These are phyloP conservation scores for sunflower (Helianthus annuus) DNA, from an alignment of 129 eudicot genomes.

Conservation along the genomic window DNA sequence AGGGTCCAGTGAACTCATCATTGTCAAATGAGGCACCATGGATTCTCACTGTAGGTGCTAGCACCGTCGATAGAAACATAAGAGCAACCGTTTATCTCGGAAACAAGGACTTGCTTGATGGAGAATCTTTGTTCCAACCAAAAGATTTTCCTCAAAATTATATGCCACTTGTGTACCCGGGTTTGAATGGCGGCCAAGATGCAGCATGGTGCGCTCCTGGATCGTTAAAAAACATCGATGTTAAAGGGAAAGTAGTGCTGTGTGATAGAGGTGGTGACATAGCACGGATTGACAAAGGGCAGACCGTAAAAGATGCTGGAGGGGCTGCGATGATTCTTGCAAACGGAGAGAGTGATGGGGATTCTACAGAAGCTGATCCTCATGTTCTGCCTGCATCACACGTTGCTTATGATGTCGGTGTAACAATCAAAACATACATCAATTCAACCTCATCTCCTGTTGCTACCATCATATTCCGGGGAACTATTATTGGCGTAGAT, in stretches of 20 bases:
- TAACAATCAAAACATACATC: slow-evolving; percentile 18
- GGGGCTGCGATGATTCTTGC: slow-evolving; percentile 40
- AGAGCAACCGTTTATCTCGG: slow-evolving; percentile 37
- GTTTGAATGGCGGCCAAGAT: slow-evolving; percentile 24
- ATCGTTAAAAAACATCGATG: slow-evolving; percentile 18
- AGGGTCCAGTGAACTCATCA: slow-evolving; percentile 32
- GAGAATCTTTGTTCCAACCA: slow-evolving; percentile 39
- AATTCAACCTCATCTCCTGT: slow-evolving; percentile 29
- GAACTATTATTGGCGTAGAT: slow-evolving; percentile 35
- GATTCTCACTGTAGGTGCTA: slow-evolving; percentile 45
- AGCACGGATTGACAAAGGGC: slow-evolving; percentile 31
- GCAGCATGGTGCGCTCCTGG: slow-evolving; percentile 32
- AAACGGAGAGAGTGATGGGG: slow-evolving; percentile 20
- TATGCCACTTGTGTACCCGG: slow-evolving; percentile 33
- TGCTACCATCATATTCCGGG: slow-evolving; percentile 33
- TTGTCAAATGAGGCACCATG: slow-evolving; percentile 44
- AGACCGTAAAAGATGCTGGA: slow-evolving; percentile 38
- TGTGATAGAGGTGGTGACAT: slow-evolving; percentile 35
- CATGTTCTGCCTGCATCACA: slow-evolving; percentile 43
- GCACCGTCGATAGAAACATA: slow-evolving; percentile 37
- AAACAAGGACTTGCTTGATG: slow-evolving; percentile 24
- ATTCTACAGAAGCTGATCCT: slow-evolving; percentile 34
- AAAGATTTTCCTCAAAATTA: slow-evolving; percentile 26
- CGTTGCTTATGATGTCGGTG: slow-evolving; percentile 18
- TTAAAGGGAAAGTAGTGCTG: slow-evolving; percentile 35